Base-by-base conservation (phyloP, 371 early-diverging fungal genomes). In the Mortierella sp. region DNA sequence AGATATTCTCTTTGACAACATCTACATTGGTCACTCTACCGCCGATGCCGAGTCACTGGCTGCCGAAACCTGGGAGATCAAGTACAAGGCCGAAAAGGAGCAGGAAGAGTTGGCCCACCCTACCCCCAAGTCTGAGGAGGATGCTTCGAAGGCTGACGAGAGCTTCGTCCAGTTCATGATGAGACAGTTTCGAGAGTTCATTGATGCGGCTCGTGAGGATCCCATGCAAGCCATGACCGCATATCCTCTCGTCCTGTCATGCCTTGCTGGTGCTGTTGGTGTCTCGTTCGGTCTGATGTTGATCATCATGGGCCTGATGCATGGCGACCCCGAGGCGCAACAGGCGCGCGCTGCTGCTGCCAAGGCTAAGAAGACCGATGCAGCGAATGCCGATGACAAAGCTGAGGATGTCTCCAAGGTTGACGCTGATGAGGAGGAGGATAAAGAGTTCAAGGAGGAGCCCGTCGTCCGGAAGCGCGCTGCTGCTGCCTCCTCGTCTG, bases 1-100 rank as follows among this genome's bases (percentile, higher is more conserved):
- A 81, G 94, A 94, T 70, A 96, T 97, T 77, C 89, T 95, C 71
- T 99, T 99, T 88, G 97, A 99, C 90, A 98, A 98, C 91, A 94
- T 99, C 86, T 95, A 96, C 88, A 87, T 97, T 70, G 93, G 93
- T 70, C 93, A 94, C 74, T 93, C 93, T 70, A 78, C 93, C 51
- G 94, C 93, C 11, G 93, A 95, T 88, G 94, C 94, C 77, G 88
- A 93, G 77, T 89, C 91, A 65, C 68, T 90, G 55, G 89, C 90
- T 2, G 84, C 88, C 27, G 88, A 87, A 71, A 93, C 94, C 60
- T 97, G 95, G 95, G 92, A 83, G 76, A 90, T 90, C 71, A 92
- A 95, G 88, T 86, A 91, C 51, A 89, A 91, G 41, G 81, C 91
- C 27, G 94, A 94, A 75, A 92, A 93, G 87, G 90, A 90, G 72